Base-by-base conservation (phyloP, 208 protist species). In the Crithidia thermophila region DNA sequence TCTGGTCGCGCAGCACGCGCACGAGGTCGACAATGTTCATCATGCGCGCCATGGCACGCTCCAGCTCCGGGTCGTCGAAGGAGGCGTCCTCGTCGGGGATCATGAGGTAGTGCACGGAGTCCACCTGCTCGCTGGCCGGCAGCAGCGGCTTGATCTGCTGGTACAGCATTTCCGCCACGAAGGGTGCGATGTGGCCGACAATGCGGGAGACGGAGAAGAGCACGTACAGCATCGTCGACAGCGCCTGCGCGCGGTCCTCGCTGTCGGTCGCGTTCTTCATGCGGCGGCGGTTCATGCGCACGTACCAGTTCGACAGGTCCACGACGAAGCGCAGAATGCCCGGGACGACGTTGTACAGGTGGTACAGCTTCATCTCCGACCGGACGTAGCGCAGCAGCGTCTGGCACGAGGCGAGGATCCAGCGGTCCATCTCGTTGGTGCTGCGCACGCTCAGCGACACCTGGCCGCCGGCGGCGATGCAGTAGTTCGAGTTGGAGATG, bases 221-320 rank as follows among this genome's bases (percentile, higher is more conserved):
- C 4, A 99, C 96, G 33, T 94, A 84, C 42, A 94, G 89, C 60
- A 99, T 91, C 23, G 98, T 94, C 27, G 77, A 87, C 9, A 97
- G 79, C n/a, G 87, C 77, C 31, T 94, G 81, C 3, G 87, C 69
- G 28, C 90, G 74, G 67, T 98, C 96, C 33, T 93, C 80, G 37
- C 55, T 51, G 52, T 92, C 79, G 20, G 84, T 75, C 62, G 74
- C 37, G 39, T 89, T 94, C 81, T 98, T 98, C 80, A 99, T 92
- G 52, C 98, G 90, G 36, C 90, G 87, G 23, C 98, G 94, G 82
- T 99, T 99, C 75, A 99, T 95, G 58, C 98, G 93, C 20, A 99
- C 95, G 67, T 99, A 99, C 98, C 98, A 99, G 81, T 99, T 99
- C 14, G 98, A 99, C 16, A 99, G 87, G 61, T 99, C 75, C 9